Percentiles rank a stretch among this genome's conserved stretches.
These are phyloP conservation scores for Tricholoma terreum DNA, from an alignment of 768 basidiomycete genomes.

Conservation along the genomic window DNA sequence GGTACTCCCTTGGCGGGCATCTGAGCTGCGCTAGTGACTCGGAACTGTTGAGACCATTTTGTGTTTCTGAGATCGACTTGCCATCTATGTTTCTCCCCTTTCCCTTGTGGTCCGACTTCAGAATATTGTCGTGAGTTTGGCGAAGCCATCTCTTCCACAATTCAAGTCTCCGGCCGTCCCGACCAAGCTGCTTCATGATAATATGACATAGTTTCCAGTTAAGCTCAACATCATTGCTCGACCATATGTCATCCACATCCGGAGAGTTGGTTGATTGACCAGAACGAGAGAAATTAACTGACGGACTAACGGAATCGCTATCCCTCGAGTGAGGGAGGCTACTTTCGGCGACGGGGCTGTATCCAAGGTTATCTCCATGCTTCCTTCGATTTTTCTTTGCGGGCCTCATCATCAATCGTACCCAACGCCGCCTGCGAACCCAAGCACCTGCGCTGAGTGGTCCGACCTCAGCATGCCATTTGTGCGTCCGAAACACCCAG, in stretches of 20 bases:
- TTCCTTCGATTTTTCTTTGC: conserved; percentile 24
- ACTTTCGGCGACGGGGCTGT: conserved; percentile 1
- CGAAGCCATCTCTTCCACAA: conserved; percentile 71
- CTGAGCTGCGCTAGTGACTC: conserved; percentile 19
- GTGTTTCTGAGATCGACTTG: conserved; percentile 26
- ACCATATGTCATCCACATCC: conserved; percentile 47
- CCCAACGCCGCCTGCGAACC: conserved; percentile 80
- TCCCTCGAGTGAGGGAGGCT: background rate
- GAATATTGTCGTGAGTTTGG: conserved; percentile 29
- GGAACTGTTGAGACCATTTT: conserved; percentile 15
- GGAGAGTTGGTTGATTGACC: conserved; percentile 4
- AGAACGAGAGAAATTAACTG: conserved; percentile 16
- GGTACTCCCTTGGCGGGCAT: conserved; percentile 35
- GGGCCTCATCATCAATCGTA: conserved; percentile 80
- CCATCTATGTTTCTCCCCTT: conserved; percentile 43
- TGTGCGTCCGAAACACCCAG: conserved; percentile 62
- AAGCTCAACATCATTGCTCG: conserved; percentile 41
- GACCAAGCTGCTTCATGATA: conserved; percentile 49
- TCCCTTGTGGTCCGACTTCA: conserved; percentile 21
- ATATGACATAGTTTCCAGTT: conserved; percentile 61
- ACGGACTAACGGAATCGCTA: conserved; percentile 29
- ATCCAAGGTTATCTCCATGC: conserved; percentile 12
- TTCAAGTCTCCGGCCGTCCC: conserved; percentile 75
- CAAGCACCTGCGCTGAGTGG: conserved; percentile 61
- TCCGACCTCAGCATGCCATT: conserved; percentile 67